Base-by-base conservation (phyloP, 495 filamentous ascomycete species). In the Tuber melanosporum region DNA sequence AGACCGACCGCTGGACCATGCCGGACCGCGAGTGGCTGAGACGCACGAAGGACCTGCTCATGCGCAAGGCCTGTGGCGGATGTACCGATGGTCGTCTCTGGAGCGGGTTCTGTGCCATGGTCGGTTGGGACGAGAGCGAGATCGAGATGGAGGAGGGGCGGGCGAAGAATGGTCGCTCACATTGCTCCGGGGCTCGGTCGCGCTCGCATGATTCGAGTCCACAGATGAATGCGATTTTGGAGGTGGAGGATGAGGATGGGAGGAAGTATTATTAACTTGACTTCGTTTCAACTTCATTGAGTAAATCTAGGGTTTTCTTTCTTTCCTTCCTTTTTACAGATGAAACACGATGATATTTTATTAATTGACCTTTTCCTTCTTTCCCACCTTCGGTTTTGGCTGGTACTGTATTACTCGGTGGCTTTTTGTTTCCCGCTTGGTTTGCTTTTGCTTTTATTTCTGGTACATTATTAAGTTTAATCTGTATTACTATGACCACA, bases 51-150 rank as follows among this genome's bases (percentile, higher is more conserved):
- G 76, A 77, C 39, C 49, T 82, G 14, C 75, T 82, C 26, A 22
- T 71, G 36, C 73, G 70, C 2, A 80, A 77, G 69, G 74, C 80
- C 0, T 77, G 81, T 36, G 81, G 80, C 9, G 81, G 81, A 10
- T 77, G 75, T 36, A 77, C 70, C 22, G 81, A 82, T 57, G 71
- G 66, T 20, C 75, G 77, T 71, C 74, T 82, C 71, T 82, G 81
- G 81, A 74, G 78, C 15, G 81, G 80, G 73, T 82, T 82, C 42
- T 82, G 81, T 43, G 77, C 75, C 8, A 82, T 82, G 80, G 81
- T 82, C 46, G 81, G 81, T 10, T 82, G 81, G 81, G 76, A 74
- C 26, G 75, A 78, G 66, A 72, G 45, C 36, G 73, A 73, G 57
- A 75, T 73, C 32, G 80, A 81, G 57, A 42, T 77, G 14, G 78